A percentile compares a stretch with the other conserved stretches of the same genome.
phyloP scores from a whole-genome alignment of 2,329 filamentous ascomycete genomes.

The Pestalotiopsis sp. region DNA sequence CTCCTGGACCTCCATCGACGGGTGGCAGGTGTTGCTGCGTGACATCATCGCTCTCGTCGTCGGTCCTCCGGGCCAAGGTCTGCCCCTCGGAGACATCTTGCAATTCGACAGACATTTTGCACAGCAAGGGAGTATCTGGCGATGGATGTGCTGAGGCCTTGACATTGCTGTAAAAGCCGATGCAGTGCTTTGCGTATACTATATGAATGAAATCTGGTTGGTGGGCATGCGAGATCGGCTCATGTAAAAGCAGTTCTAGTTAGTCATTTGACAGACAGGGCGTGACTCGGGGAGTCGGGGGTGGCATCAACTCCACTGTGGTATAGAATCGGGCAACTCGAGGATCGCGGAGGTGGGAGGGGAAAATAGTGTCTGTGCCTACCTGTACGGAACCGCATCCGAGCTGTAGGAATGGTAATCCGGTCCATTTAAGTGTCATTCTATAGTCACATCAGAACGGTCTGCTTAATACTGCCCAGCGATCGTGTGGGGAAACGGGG shows the following conservation, averaged over 20 bases:
- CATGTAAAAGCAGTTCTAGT: neutral
- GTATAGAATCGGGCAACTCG: neutral
- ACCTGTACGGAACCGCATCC: neutral
- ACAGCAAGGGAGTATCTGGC: neutral
- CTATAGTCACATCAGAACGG: neutral
- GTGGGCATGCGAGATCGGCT: neutral
- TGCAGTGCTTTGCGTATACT: too few relatives aligned
- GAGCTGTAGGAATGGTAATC: too few relatives aligned
- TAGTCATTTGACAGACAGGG: neutral
- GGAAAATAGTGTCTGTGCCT: neutral
- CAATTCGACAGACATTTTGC: neutral
- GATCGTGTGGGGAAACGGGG: neutral
- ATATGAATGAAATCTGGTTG: neutral
- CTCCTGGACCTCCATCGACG: neutral
- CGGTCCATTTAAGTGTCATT: neutral
- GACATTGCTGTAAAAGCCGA: neutral
- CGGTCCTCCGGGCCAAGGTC: conserved; percentile 24
- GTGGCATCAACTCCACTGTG: neutral
- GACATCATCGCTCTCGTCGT: neutral
- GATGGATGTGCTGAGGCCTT: neutral
- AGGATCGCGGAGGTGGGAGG: neutral
- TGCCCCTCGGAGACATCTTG: neutral
- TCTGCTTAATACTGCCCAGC: neutral
- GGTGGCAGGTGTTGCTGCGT: neutral
- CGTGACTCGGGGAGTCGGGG: neutral